Percentiles rank a stretch among this genome's conserved stretches.
Evolutionary conservation across 2,329 filamentous ascomycete genomes (phyloP).

Genomic region (Penicillium thymicola): DNA sequence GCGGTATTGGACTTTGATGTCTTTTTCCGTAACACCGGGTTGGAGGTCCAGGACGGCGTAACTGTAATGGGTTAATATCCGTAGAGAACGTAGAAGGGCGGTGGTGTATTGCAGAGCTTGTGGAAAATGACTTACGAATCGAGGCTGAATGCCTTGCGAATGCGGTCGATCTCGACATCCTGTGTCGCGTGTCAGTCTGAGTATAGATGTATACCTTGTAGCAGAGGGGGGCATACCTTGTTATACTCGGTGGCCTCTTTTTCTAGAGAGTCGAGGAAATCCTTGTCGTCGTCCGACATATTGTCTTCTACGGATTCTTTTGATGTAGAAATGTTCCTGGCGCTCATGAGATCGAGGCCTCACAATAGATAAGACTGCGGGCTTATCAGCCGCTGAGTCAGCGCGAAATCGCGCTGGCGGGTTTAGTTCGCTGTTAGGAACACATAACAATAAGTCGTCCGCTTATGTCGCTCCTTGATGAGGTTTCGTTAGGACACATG

Average conservation of each 20-base stretch:
- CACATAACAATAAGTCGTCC: not conserved
- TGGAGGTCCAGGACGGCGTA: constrained; percentile 95
- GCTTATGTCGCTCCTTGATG: not conserved
- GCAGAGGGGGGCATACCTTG: constrained; percentile 60
- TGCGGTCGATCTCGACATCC: constrained; percentile 95
- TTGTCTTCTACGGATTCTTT: constrained; percentile 6
- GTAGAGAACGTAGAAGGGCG: not conserved
- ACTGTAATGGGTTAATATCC: constrained; percentile 39
- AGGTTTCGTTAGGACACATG: too few species aligned
- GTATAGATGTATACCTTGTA: not conserved
- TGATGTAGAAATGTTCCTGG: not conserved
- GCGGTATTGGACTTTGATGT: constrained; percentile 93
- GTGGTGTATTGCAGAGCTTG: not conserved
- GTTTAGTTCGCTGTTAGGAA: not conserved
- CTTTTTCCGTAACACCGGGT: constrained; percentile 89
- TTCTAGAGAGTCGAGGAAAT: constrained; percentile 77
- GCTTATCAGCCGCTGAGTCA: constrained; percentile 40
- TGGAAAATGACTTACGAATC: constrained; percentile 56
- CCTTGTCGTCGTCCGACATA: constrained; percentile 64
- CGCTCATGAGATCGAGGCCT: not conserved
- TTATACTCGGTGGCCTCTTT: constrained; percentile 85
- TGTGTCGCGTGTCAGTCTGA: constrained; percentile 39
- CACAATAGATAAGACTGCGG: not conserved
- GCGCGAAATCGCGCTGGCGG: constrained; percentile 7
- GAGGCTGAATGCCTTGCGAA: constrained; percentile 82